Evolutionary conservation across 306 rosid species (phyloP).

Genomic region (Pterocarpus santalinus): DNA sequence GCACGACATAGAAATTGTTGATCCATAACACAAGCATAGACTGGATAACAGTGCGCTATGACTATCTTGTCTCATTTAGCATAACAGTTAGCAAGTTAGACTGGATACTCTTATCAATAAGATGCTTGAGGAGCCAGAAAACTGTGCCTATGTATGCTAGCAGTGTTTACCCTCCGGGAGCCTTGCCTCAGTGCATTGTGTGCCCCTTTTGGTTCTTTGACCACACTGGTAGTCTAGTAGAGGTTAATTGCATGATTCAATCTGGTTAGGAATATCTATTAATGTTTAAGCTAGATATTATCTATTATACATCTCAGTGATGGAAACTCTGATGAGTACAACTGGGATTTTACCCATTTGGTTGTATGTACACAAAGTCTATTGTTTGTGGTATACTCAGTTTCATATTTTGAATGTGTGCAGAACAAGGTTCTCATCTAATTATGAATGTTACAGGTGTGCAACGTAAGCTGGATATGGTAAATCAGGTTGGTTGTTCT

Average conservation of each 20-base stretch:
- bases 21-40: neutral
- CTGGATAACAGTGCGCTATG: neutral
- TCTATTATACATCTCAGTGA: neutral
- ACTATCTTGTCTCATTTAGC: neutral
- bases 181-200: neutral
- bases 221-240: too few species aligned
- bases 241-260: neutral
- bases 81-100: neutral
- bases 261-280: constrained; percentile 30
- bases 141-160: neutral
- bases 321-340: neutral
- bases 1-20: neutral
- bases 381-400: neutral
- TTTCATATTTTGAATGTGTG: neutral
- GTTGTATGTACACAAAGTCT: constrained; percentile 12
- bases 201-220: neutral
- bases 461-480: constrained; percentile 91
- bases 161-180: neutral
- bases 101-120: neutral
- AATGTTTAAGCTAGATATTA: constrained; percentile 1
- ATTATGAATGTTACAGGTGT: constrained; percentile 68
- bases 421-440: constrained; percentile 42
- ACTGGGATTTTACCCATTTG: constrained; percentile 12
- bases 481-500: constrained; percentile 65
- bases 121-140: constrained; percentile 6